phyloP scores from a whole-genome alignment of 2,329 filamentous ascomycete species.

The Clonostachys sp. region DNA sequence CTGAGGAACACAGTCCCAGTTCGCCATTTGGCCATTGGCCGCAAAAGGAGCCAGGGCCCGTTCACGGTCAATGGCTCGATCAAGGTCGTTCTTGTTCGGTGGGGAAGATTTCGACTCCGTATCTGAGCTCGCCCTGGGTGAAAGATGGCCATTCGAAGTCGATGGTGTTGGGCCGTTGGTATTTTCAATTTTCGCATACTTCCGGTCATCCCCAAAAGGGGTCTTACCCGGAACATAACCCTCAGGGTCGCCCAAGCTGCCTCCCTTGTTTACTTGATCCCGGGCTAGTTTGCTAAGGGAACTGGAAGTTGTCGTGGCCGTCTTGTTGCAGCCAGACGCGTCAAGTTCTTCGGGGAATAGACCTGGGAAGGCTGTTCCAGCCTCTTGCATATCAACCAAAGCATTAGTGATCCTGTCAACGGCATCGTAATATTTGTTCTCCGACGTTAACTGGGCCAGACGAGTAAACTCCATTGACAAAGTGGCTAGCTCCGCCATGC shows the following conservation, averaged over 20 bases:
- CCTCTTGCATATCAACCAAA: conserved; percentile 69
- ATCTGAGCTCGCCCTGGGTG: not conserved
- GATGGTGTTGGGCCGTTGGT: no score
- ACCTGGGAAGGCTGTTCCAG: conserved; percentile 65
- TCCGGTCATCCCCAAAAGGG: not conserved
- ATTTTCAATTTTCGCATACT: not conserved
- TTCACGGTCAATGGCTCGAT: not conserved
- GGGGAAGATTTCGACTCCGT: not conserved
- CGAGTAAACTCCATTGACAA: conserved; percentile 86
- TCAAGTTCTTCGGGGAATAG: conserved; percentile 78
- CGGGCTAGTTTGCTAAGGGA: conserved; percentile 26
- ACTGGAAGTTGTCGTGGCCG: conserved; percentile 25
- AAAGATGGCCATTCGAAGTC: no score
- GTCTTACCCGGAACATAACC: conserved; percentile 11
- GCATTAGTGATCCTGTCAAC: conserved; percentile 80
- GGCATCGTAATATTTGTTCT: conserved; percentile 85
- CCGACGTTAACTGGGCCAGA: conserved; percentile 76
- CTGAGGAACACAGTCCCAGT: conserved; percentile 52
- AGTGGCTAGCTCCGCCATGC: conserved; percentile 70
- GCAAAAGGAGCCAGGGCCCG: conserved; percentile 15
- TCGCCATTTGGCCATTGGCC: conserved; percentile 23
- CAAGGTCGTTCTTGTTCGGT: not conserved
- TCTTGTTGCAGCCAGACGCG: conserved; percentile 70
- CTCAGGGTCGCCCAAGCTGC: conserved; percentile 15
- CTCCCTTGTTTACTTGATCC: conserved; percentile 24